Conservation (phyloP, 176 grass and related monocot genomes). For the Alopecurus myosuroides region DNA sequence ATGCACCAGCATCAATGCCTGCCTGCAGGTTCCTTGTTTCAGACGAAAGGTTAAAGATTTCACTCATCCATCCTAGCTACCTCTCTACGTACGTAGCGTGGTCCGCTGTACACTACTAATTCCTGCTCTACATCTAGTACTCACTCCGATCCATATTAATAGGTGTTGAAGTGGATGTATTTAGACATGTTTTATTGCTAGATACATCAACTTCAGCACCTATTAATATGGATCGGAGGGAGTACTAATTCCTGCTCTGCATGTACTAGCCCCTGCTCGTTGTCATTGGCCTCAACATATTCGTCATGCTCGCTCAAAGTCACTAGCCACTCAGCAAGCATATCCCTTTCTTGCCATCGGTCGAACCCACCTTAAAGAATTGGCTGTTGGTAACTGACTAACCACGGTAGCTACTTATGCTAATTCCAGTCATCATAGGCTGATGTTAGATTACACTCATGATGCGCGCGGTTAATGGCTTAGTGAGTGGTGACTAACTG, state of each 20-base stretch:
- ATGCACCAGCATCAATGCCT: conserved; percentile 27
- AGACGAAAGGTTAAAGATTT: conserved; percentile 40
- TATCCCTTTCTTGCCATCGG: not conserved
- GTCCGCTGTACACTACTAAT: conserved; percentile 1
- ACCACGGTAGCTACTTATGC: conserved; percentile 11
- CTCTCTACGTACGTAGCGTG: conserved; percentile 7
- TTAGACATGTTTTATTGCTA: too few relatives aligned
- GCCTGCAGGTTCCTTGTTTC: conserved; percentile 36
- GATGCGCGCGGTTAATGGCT: not conserved
- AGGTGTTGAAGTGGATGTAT: too few relatives aligned
- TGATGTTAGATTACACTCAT: conserved; percentile 31
- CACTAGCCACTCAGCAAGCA: not conserved
- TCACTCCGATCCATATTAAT: too few relatives aligned
- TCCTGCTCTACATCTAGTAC: not conserved
- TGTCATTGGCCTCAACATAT: conserved; percentile 23
- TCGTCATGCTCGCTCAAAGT: conserved; percentile 16
- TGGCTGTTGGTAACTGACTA: not conserved
- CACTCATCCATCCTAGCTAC: not conserved
- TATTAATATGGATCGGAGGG: too few relatives aligned
- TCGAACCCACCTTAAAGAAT: not conserved
- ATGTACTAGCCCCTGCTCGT: too few relatives aligned
- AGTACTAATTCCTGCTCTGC: not conserved
- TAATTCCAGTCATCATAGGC: conserved; percentile 12
- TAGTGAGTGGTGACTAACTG: conserved; percentile 5
- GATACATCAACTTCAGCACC: too few relatives aligned